Base-by-base conservation (phyloP, 2,329 filamentous ascomycete genomes). In the Fusarium sp. region DNA sequence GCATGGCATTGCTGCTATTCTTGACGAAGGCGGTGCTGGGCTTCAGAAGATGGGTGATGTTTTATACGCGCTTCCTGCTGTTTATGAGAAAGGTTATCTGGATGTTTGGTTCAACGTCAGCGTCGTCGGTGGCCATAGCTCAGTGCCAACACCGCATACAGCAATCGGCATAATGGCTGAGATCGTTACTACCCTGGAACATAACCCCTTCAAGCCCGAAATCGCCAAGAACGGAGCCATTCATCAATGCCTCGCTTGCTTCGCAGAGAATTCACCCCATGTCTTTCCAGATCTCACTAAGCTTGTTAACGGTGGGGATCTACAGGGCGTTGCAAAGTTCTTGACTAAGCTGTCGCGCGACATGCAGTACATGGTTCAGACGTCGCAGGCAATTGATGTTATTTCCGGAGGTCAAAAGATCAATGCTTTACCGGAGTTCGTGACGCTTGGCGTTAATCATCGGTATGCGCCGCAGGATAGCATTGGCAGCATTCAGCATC, bases 151-250 rank as follows among this genome's bases (percentile, higher is more conserved):
- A 11, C 85, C 88, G 3, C 90, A 93, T 79, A 93, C 90, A 0
- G 89, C 89, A 19, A 92, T 93, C 64, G 91, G 91, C 7, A 90
- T 93, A 68, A 85, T 92, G 69, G 85, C 88, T 16, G 89, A 93
- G 75, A 86, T 93, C 47, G 86, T 93, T 66, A 85, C 86, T n/a
- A 79, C 85, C 25, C 87, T 94, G 11, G 91, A 93, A 77, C 79
- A 83, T 2, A 82, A 88, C 52, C 84, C 88, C 1, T 92, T 88
- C 79, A 80, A 83, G 5, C 86, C 89, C 0, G 4, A 64, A 4
- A 67, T 82, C 19, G 82, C 83, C 15, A 80, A 85, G 9, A 80
- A 85, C 18, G 88, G 88, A 56, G 89, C 90, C 0, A 85, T 88
- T 25, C 84, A 90, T 65, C 81, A 85, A 40, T 83, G 87, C 63